Evolutionary conservation across 2,329 filamentous ascomycete genomes (phyloP).

Genomic region (Immersiporthe knoxdaviesiana): DNA sequence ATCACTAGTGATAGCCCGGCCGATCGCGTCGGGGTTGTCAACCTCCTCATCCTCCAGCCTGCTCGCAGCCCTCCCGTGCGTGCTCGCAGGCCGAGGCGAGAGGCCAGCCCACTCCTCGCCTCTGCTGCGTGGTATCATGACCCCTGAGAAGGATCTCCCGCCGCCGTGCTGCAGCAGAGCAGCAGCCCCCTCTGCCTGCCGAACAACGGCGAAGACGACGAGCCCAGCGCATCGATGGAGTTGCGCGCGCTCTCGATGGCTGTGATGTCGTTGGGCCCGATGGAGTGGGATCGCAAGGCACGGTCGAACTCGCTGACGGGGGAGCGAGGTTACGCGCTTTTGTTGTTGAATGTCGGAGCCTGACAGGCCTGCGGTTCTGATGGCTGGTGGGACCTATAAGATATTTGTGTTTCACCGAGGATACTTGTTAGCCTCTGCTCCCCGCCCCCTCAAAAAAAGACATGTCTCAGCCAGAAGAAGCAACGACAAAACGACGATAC

Average conservation of each 20-base stretch:
- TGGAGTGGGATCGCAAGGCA: constrained; percentile 64
- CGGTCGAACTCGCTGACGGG: constrained; percentile 64
- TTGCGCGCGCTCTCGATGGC: constrained; percentile 58
- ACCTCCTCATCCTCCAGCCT: constrained; percentile 35
- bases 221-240: constrained; percentile 48
- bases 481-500: constrained; percentile 33
- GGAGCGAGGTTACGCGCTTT: constrained; percentile 62
- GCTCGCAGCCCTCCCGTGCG: constrained; percentile 53
- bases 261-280: constrained; percentile 58
- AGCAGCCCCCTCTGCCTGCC: constrained; percentile 44
- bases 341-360: constrained; percentile 40
- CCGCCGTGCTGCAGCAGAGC: constrained; percentile 36
- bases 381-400: constrained; percentile 27
- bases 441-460: no score
- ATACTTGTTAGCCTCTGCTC: constrained; percentile 11
- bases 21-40: constrained; percentile 58
- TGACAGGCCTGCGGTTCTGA: constrained; percentile 9
- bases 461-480: background rate
- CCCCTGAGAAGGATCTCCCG: constrained; percentile 31
- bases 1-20: constrained; percentile 64
- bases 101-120: constrained; percentile 55
- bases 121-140: constrained; percentile 40
- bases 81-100: constrained; percentile 64
- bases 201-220: constrained; percentile 32
- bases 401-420: no score